Base-by-base conservation (phyloP, 129 eudicot genomes). In the Flaveria sonorensis region DNA sequence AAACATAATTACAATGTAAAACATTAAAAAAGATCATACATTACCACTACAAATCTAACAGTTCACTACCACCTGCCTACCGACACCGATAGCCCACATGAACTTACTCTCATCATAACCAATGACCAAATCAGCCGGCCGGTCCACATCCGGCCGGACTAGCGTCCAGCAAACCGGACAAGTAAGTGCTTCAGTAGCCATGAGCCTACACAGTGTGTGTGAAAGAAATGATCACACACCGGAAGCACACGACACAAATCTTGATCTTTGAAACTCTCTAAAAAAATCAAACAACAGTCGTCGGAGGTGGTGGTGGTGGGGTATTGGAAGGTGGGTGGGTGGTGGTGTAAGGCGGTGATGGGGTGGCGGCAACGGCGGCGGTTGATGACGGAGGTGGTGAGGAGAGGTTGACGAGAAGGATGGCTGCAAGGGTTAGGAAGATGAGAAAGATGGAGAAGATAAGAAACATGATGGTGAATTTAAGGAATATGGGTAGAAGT, bases 391-490 rank as follows among this genome's bases (percentile, higher is more conserved):
- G 85, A 75, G 75, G 82, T 83, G 57, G 81, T 69, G 60, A 92
- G 40, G 83, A 90, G 82, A 92, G 63, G 86, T 89, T 88, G 81
- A 89, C 73, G 70, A 89, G 79, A 50, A 83, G 68, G 20, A 93
- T 72, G 77, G 95, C 83, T 6, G 96, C 96, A 71, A 93, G 82
- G 72, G 96, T 92, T 43, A 93, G 48, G 79, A 93, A 93, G 79
- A 93, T 57, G 76, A 91, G 85, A 78, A 88, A 93, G 55, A 87
- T 70, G 23, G 92, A 82, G 53, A 87, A 55, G 6, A 88, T 75
- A 45, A 87, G 50, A 32, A 68, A 66, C 95, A 88, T 88, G 61
- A 88, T 71, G 36, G 82, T 61, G 82, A 87, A 83, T 65, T 88
- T 91, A 24, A 93, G 83, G 59, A 93, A 30, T 47, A 85, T 39